Base-by-base conservation (phyloP, 2,329 filamentous ascomycete genomes). In the Fusarium sp. region DNA sequence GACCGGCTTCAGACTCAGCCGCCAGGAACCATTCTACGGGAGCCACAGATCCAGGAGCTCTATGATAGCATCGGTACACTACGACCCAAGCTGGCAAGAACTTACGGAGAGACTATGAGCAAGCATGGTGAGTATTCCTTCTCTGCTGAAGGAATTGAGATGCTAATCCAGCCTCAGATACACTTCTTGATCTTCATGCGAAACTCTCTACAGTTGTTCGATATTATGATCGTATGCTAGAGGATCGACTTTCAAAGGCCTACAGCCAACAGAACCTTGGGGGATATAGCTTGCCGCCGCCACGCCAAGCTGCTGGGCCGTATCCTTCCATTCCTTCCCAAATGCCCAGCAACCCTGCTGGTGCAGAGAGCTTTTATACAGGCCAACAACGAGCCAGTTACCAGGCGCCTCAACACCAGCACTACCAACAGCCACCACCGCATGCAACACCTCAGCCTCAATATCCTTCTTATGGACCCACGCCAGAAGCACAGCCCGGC, bases 101-200 rank as follows among this genome's bases (percentile, higher is more conserved):
- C 96, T 1, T 98, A 98, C 80, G 96, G 96, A 63, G 96, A 99
- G 85, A 98, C 96, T 1, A 98, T 99, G 96, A 98, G 96, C 89
- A 99, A 99, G 83, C 96, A 98, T 82, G 95, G 94, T 94, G 85
- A 81, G 90, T 61, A 45, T 41, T 22, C 9, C 6, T 13, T 42
- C 35, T 9, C 6, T 20, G 38, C 30, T 28, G 18, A 36, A 18
- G 22, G 45, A 35, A 36, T 22, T 20, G 32, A 36, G 32, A 36
- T 53, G 38, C 70, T 80, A 67, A 81, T 70, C 20, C 22, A 50
- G 18, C 26, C 47, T 22, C 70, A 96, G 95, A 99, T 81, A 96
- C 96, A 1, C 87, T 99, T 15, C 89, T 98, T 30, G 96, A 99
- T 81, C 87, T 99, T 1, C 96, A 99, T 81, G 93, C 95, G 24